Evolutionary conservation across 306 rosid genomes (phyloP), one percentile per base, ranked within the genome.

Genomic region (Chamaecrista fasciculata): DNA sequence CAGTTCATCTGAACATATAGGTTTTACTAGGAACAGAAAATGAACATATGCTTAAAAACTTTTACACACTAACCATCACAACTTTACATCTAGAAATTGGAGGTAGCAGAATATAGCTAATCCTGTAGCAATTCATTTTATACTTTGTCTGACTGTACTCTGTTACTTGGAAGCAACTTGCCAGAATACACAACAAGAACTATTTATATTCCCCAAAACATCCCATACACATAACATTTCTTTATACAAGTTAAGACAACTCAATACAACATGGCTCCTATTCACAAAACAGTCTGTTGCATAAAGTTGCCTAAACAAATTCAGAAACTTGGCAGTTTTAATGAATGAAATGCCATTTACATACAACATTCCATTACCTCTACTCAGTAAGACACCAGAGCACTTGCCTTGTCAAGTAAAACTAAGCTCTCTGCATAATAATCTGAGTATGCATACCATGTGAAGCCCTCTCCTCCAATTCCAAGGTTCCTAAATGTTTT

Each of bases 401-500:
- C 42, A 18, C 25, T 58, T 28, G 43, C 28, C 49, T 52, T 61
- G 62, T 73, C 26, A 11, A 79, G 72, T 11, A 78, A 63, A 67
- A 73, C 62, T 6, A 79, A 69, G 28, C 72, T 79, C 63, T 73
- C 83, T 34, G 70, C 47, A 69, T 73, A 79, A 69, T 74, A 69
- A 20, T 67, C 72, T 53, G 46, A 26, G 56, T 61, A 69, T 4
- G 42, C 1, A 62, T 20, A 55, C 68, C 62, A 59, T 4, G 46
- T 24, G 55, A 26, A 50, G 8, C 72, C 80, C 19, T 21, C 49
- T 42, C 62, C 69, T 53, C 70, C 69, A 62, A 74, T 55, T 37
- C 64, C 40, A 14, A 69, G 65, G 26, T 74, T 42, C 1, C 20
- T 55, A 47, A 62, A 12, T 12, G 6, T 40, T 63, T 24, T 21